Base-by-base conservation (phyloP, 2,329 filamentous ascomycete genomes). In the Fusarium transvaalense region DNA sequence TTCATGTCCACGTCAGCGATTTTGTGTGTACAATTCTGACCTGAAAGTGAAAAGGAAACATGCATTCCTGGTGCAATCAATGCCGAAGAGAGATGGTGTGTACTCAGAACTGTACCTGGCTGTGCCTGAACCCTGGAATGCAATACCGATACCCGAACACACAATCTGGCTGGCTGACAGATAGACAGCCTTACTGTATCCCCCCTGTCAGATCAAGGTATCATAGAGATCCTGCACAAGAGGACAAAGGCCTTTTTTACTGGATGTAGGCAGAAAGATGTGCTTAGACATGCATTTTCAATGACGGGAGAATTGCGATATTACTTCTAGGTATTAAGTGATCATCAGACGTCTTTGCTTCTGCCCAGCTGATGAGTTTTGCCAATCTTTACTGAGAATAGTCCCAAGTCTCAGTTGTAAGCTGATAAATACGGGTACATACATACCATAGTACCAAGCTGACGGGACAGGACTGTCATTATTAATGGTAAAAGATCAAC, bases 1-100 rank as follows among this genome's bases (percentile, higher is more conserved):
- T 68, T 70, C 66, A 70, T 54, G 61, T 64, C 56, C 71, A 73
- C 66, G 71, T 73, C 68, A 71, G 68, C 29, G 10, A 29, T 9
- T 12, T 29, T 29, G 29, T 29, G 29, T 3, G 29, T 29, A 50
- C 50, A 56, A 45, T 27, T 38, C 15, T 51, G 34, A 32, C 38
- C 43, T 56, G 42, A 42, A 51, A 53, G 15, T 31, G 14, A 38
- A 37, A 61, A 29, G 23, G 23, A 51, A 47, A 57, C 43, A 19
- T 68, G 60, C 55, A 58, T 50, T 43, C 59, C 47, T 35, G 38
- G 47, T 50, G 17, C 47, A 29, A 29, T 9, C 29, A 29, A 29
- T 29, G 29, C 29, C 29, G 29, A 29, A 29, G 10, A 29, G 10
- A 29, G 10, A 29, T 29, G 29, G 29, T 29, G 29, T 29, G 29